These are phyloP conservation scores for Pseudocercospora fijiensis DNA, from an alignment of 2,329 filamentous ascomycete species.

Conservation along the genomic window DNA sequence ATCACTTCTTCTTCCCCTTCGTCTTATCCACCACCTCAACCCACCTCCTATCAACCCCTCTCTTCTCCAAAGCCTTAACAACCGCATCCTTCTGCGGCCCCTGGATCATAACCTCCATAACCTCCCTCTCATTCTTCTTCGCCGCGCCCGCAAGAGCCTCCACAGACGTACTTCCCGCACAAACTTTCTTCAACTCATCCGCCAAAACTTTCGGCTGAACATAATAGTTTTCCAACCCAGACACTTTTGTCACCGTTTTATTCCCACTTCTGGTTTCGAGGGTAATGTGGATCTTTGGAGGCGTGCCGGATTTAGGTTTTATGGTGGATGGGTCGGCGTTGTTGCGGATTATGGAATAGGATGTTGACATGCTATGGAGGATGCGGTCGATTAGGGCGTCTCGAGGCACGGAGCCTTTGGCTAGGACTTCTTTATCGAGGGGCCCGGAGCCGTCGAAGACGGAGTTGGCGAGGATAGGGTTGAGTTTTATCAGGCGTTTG, in stretches of 20 bases:
- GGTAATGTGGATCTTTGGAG: conserved; percentile 60
- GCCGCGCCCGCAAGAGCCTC: conserved; percentile 59
- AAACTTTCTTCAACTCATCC: conserved; percentile 66
- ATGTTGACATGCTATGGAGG: conserved; percentile 55
- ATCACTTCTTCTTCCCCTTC: conserved; percentile 59
- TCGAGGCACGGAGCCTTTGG: conserved; percentile 58
- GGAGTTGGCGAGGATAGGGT: conserved; percentile 62
- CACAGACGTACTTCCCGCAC: conserved; percentile 66
- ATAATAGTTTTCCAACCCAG: conserved; percentile 61
- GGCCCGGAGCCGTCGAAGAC: conserved; percentile 56
- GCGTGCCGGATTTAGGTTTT: conserved; percentile 62
- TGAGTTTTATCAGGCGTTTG: conserved; percentile 60
- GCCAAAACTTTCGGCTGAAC: conserved; percentile 61
- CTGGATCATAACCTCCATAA: conserved; percentile 68
- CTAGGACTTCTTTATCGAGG: conserved; percentile 57
- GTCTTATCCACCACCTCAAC: conserved; percentile 67
- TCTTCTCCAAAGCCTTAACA: conserved; percentile 57
- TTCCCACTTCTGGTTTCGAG: conserved; percentile 65
- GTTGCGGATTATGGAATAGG: conserved; percentile 58
- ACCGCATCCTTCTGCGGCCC: conserved; percentile 64
- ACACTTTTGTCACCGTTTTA: conserved; percentile 64
- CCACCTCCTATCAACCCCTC: conserved; percentile 60
- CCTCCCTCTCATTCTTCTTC: conserved; percentile 60
- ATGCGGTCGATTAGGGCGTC: conserved; percentile 62
- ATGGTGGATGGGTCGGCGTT: conserved; percentile 43